Evolutionary conservation across 164 flowering plant genomes (phyloP).

Genomic region (Tetrastigma voinierianum): DNA sequence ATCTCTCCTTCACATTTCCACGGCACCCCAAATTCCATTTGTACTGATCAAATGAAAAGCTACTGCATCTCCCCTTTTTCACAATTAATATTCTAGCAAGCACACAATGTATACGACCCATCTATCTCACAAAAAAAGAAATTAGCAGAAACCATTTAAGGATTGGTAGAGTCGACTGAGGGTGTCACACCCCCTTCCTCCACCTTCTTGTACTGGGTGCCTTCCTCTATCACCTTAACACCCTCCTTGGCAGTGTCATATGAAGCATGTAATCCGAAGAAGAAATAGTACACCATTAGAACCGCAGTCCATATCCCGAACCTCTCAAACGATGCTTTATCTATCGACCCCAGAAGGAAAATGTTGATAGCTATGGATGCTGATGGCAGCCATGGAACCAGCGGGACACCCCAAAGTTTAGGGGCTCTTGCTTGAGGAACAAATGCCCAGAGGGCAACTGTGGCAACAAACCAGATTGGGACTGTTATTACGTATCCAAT

Average conservation of each 20-base stretch:
- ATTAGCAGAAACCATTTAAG: too few species aligned
- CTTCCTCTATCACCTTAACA: not conserved
- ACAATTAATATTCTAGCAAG: too few species aligned
- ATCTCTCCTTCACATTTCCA: too few species aligned
- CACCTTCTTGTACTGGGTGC: slow-evolving; percentile 4
- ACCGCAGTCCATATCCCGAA: slow-evolving; percentile 45
- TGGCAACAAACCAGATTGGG: slow-evolving; percentile 47
- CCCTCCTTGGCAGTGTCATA: slow-evolving; percentile 31
- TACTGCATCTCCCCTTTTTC: too few species aligned
- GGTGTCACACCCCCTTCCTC: slow-evolving; percentile 1
- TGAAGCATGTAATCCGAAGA: slow-evolving; percentile 42
- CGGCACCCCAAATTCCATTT: too few species aligned
- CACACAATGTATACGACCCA: too few species aligned
- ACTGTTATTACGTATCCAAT: slow-evolving; percentile 33
- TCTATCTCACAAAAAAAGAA: too few species aligned
- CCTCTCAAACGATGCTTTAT: slow-evolving; percentile 34
- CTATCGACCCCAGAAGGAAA: slow-evolving; percentile 58
- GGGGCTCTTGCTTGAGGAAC: slow-evolving; percentile 51
- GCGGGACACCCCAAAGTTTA: slow-evolving; percentile 51
- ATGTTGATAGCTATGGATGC: slow-evolving; percentile 48
- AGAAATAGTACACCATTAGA: slow-evolving; percentile 44
- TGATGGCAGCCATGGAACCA: slow-evolving; percentile 69
- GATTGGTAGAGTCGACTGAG: not conserved
- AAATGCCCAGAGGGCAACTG: slow-evolving; percentile 24
- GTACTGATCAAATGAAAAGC: too few species aligned